These are phyloP conservation scores for Aspergillus novoparasiticus DNA, from an alignment of 2,329 filamentous ascomycete species.

Conservation along the genomic window DNA sequence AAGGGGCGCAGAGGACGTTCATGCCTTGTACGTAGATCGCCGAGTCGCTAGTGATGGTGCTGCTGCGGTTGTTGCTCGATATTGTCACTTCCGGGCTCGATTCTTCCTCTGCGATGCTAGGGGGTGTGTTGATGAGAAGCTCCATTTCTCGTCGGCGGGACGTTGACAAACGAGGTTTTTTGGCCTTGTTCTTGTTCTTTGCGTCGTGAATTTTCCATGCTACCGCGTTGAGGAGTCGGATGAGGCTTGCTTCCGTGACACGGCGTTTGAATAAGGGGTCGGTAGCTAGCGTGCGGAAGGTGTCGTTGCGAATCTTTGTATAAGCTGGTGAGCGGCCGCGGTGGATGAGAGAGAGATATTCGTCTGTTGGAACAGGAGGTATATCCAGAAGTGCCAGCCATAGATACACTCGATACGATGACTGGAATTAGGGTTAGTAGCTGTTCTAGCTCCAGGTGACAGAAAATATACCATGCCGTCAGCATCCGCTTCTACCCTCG, in stretches of 20 bases:
- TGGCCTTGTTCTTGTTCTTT: constrained; percentile 58
- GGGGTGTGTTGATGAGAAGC: constrained; percentile 40
- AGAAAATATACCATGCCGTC: constrained; percentile 53
- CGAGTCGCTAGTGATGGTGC: constrained; percentile 59
- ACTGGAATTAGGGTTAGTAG: constrained; percentile 56
- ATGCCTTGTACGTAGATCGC: constrained; percentile 97
- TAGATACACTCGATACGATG: constrained; percentile 87
- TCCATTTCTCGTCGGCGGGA: constrained; percentile 52
- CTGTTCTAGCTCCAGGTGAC: not conserved
- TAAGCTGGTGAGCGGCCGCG: constrained; percentile 93
- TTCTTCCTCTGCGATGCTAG: constrained; percentile 41
- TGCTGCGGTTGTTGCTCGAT: constrained; percentile 20
- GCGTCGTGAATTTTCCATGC: constrained; percentile 92
- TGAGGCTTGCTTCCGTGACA: constrained; percentile 92
- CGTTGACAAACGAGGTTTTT: constrained; percentile 40
- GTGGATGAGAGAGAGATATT: constrained; percentile 87
- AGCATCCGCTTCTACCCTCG: constrained; percentile 52
- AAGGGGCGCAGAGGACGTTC: constrained; percentile 96
- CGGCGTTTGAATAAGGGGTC: constrained; percentile 95
- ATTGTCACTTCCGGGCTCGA: constrained; percentile 42
- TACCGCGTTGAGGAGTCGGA: constrained; percentile 89
- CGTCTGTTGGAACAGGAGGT: constrained; percentile 79
- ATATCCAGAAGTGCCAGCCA: constrained; percentile 94
- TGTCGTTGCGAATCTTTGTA: constrained; percentile 97
- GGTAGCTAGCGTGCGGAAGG: constrained; percentile 92